Conservation (phyloP, 805 yeast genomes). For the Cephaloascus fragrans region DNA sequence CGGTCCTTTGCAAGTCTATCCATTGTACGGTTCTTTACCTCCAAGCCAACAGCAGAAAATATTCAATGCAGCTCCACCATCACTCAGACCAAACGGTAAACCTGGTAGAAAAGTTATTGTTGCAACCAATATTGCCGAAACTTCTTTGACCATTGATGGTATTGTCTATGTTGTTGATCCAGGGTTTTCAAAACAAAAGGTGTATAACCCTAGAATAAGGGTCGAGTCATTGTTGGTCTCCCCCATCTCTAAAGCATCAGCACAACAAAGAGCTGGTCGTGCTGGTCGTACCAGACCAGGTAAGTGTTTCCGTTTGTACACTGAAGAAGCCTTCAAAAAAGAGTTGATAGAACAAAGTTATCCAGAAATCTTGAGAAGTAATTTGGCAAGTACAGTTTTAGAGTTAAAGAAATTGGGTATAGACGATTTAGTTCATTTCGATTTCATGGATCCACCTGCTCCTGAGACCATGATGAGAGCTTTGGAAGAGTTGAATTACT, state of each 20-base stretch:
- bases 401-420: constrained; percentile 91
- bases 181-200: constrained; percentile 94
- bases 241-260: constrained; percentile 94
- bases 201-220: constrained; percentile 91
- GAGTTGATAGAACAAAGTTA: constrained; percentile 92
- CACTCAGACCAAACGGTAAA: constrained; percentile 62
- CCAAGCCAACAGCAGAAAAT: constrained; percentile 93
- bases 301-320: constrained; percentile 90
- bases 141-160: constrained; percentile 95
- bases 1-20: constrained; percentile 86
- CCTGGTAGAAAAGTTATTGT: constrained; percentile 94
- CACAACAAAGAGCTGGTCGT: constrained; percentile 99
- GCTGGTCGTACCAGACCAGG: constrained; percentile 99
- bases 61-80: constrained; percentile 81
- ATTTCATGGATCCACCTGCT: constrained; percentile 99
- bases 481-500: constrained; percentile 84
- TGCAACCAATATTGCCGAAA: constrained; percentile 94
- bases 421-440: constrained; percentile 94
- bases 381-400: constrained; percentile 83
- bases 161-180: constrained; percentile 96
- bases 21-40: constrained; percentile 92
- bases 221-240: constrained; percentile 91
- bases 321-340: constrained; percentile 92
- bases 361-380: constrained; percentile 90
- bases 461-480: constrained; percentile 99